phyloP scores from a whole-genome alignment of 2,329 filamentous ascomycete genomes.

The Stagonosporopsis vannaccii region DNA sequence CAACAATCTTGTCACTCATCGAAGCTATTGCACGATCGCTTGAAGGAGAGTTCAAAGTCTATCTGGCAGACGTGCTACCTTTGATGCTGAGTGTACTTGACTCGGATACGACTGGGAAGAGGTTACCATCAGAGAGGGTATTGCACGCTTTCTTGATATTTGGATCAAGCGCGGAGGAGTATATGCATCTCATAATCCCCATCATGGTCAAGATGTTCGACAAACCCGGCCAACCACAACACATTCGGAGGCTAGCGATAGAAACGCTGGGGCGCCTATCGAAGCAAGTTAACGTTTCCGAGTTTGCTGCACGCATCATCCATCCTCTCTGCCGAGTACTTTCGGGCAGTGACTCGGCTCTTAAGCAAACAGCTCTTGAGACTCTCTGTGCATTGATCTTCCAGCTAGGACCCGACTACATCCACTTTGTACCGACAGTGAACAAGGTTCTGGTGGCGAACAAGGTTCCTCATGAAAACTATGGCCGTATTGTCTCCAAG shows the following conservation, averaged over 20 bases:
- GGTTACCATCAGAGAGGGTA: constrained; percentile 86
- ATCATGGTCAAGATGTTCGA: constrained; percentile 95
- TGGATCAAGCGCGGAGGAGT: constrained; percentile 93
- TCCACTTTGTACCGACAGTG: constrained; percentile 92
- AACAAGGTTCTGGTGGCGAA: constrained; percentile 82
- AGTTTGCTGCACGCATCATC: constrained; percentile 95
- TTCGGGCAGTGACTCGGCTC: constrained; percentile 71
- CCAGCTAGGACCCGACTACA: constrained; percentile 92
- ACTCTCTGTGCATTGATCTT: constrained; percentile 95
- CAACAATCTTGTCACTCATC: constrained; percentile 88
- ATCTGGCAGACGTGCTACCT: constrained; percentile 85
- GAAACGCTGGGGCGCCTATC: constrained; percentile 95
- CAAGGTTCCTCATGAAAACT: constrained; percentile 88
- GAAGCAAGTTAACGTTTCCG: constrained; percentile 94
- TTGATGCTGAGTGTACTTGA: constrained; percentile 95
- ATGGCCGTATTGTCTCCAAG: constrained; percentile 90
- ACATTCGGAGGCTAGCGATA: constrained; percentile 85
- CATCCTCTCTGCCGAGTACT: constrained; percentile 89
- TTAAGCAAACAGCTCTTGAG: constrained; percentile 86
- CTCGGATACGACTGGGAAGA: constrained; percentile 76
- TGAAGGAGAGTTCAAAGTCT: constrained; percentile 98
- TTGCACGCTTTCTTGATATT: constrained; percentile 96
- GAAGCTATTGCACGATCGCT: constrained; percentile 93
- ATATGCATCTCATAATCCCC: constrained; percentile 98
- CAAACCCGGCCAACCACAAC: constrained; percentile 79